Percentiles rank a stretch among this genome's conserved stretches.
phyloP scores from a whole-genome alignment of 768 basidiomycete species.

The Podaxis pistillaris region DNA sequence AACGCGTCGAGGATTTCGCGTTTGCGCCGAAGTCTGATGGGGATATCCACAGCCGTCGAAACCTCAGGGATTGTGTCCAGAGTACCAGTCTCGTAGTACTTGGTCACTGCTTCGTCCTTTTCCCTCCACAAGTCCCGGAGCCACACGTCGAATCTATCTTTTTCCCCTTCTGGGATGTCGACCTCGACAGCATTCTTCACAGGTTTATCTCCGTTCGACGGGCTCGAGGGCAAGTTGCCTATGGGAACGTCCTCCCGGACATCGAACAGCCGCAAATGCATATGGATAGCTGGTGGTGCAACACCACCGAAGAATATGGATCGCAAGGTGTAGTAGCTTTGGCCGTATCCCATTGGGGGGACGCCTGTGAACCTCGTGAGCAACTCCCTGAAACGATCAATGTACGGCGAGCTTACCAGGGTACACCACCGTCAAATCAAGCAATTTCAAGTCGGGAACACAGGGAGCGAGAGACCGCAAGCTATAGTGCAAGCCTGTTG shows the following conservation, averaged over 20 bases:
- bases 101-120: conserved; percentile 80
- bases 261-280: conserved; percentile 82
- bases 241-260: conserved; percentile 69
- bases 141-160: conserved; percentile 78
- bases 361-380: conserved; percentile 48
- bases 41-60: conserved; percentile 45
- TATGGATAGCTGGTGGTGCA: conserved; percentile 81
- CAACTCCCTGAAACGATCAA: conserved; percentile 2
- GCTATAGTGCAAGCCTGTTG: conserved; percentile 86
- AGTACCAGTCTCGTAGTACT: conserved; percentile 53
- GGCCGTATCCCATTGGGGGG: conserved; percentile 78
- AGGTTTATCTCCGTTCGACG: conserved; percentile 29
- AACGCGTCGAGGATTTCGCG: conserved; percentile 67
- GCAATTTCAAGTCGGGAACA: conserved; percentile 70
- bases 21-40: conserved; percentile 51
- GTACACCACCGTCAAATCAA: conserved; percentile 93
- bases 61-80: conserved; percentile 33
- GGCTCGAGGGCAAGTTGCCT: conserved; percentile 48
- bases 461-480: conserved; percentile 78
- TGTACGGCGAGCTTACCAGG: conserved; percentile 56
- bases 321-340: conserved; percentile 84
- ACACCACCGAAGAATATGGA: conserved; percentile 83
- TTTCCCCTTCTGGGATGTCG: conserved; percentile 58
- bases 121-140: conserved; percentile 75
- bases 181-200: conserved; percentile 35